Evolutionary conservation across 2,329 filamentous ascomycete genomes (phyloP), one percentile per base, ranked within the genome.

Genomic region (Aspergillus tubingensis): DNA sequence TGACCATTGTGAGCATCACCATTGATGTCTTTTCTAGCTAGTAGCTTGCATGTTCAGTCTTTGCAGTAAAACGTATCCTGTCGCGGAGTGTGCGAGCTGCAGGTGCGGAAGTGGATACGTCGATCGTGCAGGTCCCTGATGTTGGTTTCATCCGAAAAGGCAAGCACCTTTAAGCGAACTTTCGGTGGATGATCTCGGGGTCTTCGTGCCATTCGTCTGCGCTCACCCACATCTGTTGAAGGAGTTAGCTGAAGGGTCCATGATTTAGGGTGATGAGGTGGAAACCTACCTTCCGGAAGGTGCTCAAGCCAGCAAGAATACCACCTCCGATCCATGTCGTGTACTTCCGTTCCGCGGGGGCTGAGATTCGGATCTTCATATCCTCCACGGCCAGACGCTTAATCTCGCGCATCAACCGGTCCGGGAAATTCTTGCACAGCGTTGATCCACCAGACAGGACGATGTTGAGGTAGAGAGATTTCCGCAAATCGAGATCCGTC

Each of bases 121-220:
- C 39, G 7, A 8, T 30, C 32, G 25, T 49, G 17, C 25, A 53
- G 41, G 43, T 39, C 27, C 23, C 25, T 15, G 27, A 41, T 21
- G 50, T 52, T 41, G 27, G 41, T 21, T 39, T 38, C 25, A 19
- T 48, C 43, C 39, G 49, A 13, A 11, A 32, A 50, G 43, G 54
- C 54, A 54, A 36, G 49, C 48, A 60, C 43, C 13, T 54, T 77
- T 84, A 97, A 72, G 92, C 93, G 78, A 98, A 96, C 80, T 96
- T 98, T 73, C 92, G 95, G 80, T 98, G 94, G 74, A 99, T 98
- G 71, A 99, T 95, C 74, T 99, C 94, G 17, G 95, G 95, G 75
- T 99, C 96, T 84, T 99, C 95, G 77, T 99, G 95, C 95, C 95
- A 99, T 82, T 99, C 95, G 74, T 98, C 95, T 75, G 96, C 94